Percentiles rank a stretch among this genome's conserved stretches.
Conservation (phyloP, 2,329 filamentous ascomycete genomes). For the Sarocladiaceae sp. region DNA sequence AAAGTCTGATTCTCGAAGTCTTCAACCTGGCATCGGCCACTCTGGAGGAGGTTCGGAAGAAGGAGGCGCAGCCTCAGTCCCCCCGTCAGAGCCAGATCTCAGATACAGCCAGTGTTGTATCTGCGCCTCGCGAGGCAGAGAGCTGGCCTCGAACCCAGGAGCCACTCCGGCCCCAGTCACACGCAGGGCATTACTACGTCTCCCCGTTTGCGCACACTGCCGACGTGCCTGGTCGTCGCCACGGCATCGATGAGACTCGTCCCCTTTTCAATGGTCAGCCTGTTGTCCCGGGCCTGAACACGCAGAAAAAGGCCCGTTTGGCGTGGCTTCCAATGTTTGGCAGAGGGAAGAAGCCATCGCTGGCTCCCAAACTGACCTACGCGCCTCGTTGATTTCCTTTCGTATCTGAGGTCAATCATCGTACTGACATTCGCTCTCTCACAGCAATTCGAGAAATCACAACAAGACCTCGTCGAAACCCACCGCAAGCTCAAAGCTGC, state of each 20-base stretch:
- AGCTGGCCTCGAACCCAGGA: no score
- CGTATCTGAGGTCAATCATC: no score
- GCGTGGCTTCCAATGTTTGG: no score
- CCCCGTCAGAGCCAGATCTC: not conserved
- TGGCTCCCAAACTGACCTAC: no score
- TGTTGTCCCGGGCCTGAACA: not conserved
- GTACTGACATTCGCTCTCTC: no score
- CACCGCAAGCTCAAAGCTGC: constrained; percentile 48
- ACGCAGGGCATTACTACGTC: not conserved
- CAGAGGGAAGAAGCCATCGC: no score
- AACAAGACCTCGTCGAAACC: constrained; percentile 50
- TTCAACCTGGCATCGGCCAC: not conserved
- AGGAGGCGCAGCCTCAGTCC: not conserved
- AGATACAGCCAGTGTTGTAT: no score
- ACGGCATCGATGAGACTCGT: not conserved
- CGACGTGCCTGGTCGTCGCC: not conserved
- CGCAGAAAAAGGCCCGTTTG: not conserved
- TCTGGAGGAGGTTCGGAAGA: constrained; percentile 2
- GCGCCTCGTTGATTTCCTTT: no score
- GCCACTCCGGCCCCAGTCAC: no score
- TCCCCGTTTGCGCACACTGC: not conserved
- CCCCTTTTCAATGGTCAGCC: not conserved
- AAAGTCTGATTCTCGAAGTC: constrained; percentile 5
- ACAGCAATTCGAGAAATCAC: constrained; percentile 53
- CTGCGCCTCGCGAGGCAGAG: no score